Percentiles rank a stretch among this genome's conserved stretches.
Conservation (phyloP, 257 asterid species). For the Fraxinus quadrangulata region DNA sequence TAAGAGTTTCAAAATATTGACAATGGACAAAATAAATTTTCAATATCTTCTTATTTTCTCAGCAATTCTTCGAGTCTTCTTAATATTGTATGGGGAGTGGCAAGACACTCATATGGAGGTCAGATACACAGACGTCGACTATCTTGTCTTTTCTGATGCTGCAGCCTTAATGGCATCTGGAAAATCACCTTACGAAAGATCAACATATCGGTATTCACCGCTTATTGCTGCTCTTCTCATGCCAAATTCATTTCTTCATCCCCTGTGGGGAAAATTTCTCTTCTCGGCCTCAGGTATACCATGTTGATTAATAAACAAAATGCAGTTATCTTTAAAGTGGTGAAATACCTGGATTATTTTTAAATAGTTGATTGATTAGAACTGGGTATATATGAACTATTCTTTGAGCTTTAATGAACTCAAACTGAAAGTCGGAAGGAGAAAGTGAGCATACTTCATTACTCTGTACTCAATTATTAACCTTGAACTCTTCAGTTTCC, state of each 20-base stretch:
- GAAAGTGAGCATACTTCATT: not conserved
- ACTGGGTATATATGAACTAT: not conserved
- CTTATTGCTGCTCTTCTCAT: conserved; percentile 72
- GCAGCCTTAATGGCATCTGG: conserved; percentile 75
- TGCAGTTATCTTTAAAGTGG: not conserved
- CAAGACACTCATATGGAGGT: conserved; percentile 94
- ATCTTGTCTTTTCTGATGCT: conserved; percentile 90
- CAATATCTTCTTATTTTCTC: conserved; percentile 57
- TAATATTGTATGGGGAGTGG: conserved; percentile 88
- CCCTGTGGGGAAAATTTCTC: conserved; percentile 77
- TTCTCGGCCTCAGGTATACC: conserved; percentile 78
- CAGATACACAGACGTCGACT: conserved; percentile 89
- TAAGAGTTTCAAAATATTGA: conserved; percentile 16
- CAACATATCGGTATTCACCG: conserved; percentile 94
- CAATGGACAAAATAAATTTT: conserved; percentile 52
- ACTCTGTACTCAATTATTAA: not conserved
- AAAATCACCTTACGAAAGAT: conserved; percentile 82
- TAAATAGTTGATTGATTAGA: conserved; percentile 1
- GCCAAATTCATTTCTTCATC: conserved; percentile 81
- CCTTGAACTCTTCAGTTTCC: not conserved
- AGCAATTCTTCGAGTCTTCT: conserved; percentile 61
- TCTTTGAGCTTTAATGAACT: conserved; percentile 2
- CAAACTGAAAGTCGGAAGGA: not conserved
- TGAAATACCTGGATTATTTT: not conserved
- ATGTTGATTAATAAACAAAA: conserved; percentile 6